These are phyloP conservation scores for Coniella lustricola DNA, from an alignment of 2,329 filamentous ascomycete genomes.

Conservation along the genomic window DNA sequence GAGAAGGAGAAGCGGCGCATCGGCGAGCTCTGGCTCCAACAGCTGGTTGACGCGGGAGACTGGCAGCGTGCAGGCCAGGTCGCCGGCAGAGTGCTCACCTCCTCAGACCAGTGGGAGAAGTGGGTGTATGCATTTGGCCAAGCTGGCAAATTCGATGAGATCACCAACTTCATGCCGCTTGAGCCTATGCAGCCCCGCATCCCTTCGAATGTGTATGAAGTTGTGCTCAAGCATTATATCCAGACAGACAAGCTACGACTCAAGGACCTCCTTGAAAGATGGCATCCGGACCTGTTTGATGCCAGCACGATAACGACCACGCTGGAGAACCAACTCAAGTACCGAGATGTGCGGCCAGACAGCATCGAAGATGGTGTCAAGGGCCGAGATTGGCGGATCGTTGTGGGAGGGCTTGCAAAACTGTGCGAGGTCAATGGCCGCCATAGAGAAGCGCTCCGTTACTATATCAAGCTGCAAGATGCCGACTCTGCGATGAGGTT, in stretches of 20 bases:
- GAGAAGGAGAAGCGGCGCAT: conserved; percentile 86
- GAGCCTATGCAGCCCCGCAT: conserved; percentile 72
- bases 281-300: conserved; percentile 81
- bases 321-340: conserved; percentile 75
- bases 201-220: conserved; percentile 77
- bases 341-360: conserved; percentile 66
- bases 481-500: conserved; percentile 81
- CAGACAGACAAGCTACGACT: conserved; percentile 68
- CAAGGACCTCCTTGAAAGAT: conserved; percentile 70
- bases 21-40: conserved; percentile 88
- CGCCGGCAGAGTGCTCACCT: conserved; percentile 75
- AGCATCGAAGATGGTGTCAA: conserved; percentile 66
- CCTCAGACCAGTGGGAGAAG: conserved; percentile 81
- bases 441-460: conserved; percentile 75
- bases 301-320: conserved; percentile 67
- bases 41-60: conserved; percentile 66
- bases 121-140: conserved; percentile 93
- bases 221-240: conserved; percentile 84
- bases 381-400: conserved; percentile 77
- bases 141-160: conserved; percentile 80
- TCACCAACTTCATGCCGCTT: conserved; percentile 74
- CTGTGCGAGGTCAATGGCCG: conserved; percentile 77
- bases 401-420: conserved; percentile 80
- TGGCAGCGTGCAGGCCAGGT: conserved; percentile 75
- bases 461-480: conserved; percentile 86